phyloP scores from a whole-genome alignment of 2,329 filamentous ascomycete species.

The Neocatenulostroma microsporum region DNA sequence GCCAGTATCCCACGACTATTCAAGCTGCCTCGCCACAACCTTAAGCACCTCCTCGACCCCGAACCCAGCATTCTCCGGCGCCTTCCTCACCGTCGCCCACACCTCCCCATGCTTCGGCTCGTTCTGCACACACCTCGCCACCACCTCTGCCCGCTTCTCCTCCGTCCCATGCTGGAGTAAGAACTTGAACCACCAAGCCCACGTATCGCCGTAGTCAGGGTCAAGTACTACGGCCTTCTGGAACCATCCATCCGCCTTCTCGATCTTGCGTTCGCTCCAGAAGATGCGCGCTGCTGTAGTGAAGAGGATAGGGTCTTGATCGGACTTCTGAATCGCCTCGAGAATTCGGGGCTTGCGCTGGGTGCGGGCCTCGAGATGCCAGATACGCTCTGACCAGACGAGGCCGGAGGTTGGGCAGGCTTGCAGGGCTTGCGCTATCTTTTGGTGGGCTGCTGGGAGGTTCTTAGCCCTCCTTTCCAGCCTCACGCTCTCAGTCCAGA shows the following conservation, averaged over 20 bases:
- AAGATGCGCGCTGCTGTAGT: slow-evolving; percentile 91
- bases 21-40: slow-evolving; percentile 57
- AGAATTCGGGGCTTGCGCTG: slow-evolving; percentile 85
- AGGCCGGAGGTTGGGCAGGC: slow-evolving; percentile 82
- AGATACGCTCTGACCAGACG: slow-evolving; percentile 91
- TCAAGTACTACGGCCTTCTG: slow-evolving; percentile 89
- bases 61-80: slow-evolving; percentile 70
- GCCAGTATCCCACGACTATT: too few relatives aligned
- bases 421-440: slow-evolving; percentile 90
- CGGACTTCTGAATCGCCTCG: slow-evolving; percentile 94
- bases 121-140: slow-evolving; percentile 69
- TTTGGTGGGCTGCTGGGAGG: slow-evolving; percentile 70
- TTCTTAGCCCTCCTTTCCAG: slow-evolving; percentile 86
- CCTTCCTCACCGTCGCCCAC: slow-evolving; percentile 81
- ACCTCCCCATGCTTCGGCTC: slow-evolving; percentile 89
- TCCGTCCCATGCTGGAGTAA: slow-evolving; percentile 84
- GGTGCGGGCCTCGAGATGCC: slow-evolving; percentile 83
- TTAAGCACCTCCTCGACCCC: slow-evolving; percentile 73
- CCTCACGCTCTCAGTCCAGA: slow-evolving; percentile 92
- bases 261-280: slow-evolving; percentile 84
- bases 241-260: slow-evolving; percentile 95
- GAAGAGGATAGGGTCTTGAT: slow-evolving; percentile 82
- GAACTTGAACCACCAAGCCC: slow-evolving; percentile 99
- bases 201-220: slow-evolving; percentile 79
- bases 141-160: slow-evolving; percentile 80